Conservation (phyloP, 345 rosid genomes). For the Brassica rapa region DNA sequence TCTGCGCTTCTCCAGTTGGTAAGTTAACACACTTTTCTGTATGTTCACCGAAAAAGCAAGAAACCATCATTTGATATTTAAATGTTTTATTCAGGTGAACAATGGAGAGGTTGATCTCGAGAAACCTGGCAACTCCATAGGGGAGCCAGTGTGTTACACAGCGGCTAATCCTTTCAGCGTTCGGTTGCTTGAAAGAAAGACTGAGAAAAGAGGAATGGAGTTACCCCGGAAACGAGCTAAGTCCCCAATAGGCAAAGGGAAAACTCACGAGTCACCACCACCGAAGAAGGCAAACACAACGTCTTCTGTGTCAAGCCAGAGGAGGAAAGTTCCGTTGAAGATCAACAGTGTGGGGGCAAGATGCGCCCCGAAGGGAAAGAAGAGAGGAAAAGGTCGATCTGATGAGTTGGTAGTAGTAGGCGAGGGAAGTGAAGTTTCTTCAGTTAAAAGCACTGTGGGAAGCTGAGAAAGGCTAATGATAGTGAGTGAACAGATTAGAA, state of each 20-base stretch:
- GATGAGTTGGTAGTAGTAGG: conserved; percentile 42
- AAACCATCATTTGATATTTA: not conserved
- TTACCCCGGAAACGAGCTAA: conserved; percentile 60
- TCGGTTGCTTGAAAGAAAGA: conserved; percentile 48
- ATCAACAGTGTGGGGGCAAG: conserved; percentile 46
- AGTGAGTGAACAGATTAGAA: conserved; percentile 17
- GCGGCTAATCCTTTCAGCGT: conserved; percentile 72
- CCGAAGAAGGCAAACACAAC: conserved; percentile 35
- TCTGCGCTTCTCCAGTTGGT: conserved; percentile 98
- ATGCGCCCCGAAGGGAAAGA: conserved; percentile 73
- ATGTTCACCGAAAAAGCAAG: not conserved
- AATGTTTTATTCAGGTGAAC: conserved; percentile 66
- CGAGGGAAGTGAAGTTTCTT: conserved; percentile 39
- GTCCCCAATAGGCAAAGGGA: conserved; percentile 53
- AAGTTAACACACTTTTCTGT: conserved; percentile 18
- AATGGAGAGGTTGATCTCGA: conserved; percentile 81
- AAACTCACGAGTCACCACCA: conserved; percentile 20
- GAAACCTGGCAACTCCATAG: conserved; percentile 41
- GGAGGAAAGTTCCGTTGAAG: conserved; percentile 50
- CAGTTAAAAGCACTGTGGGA: not conserved
- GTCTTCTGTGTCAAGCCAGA: conserved; percentile 36
- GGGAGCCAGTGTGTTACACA: conserved; percentile 62
- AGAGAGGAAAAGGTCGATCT: conserved; percentile 64
- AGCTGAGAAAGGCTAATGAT: not conserved
- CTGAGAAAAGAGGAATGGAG: conserved; percentile 34